Conservation (phyloP, 305 asterid species). For the Fraxinus xanthoxyloides region DNA sequence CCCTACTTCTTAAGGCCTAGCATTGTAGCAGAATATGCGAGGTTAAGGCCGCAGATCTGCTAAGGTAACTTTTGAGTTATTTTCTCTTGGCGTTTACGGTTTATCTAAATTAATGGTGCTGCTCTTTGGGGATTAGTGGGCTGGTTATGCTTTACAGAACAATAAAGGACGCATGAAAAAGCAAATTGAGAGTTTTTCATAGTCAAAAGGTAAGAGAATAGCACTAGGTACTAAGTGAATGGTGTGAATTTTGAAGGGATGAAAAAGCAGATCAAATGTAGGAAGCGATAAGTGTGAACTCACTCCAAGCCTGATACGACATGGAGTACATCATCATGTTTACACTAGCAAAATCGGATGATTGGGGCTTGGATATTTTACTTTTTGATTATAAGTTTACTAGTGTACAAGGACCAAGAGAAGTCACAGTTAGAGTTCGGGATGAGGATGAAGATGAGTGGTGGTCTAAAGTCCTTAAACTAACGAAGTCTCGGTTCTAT, state of each 20-base stretch:
- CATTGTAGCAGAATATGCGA: not conserved
- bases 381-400: not conserved
- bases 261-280: not conserved
- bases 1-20: not conserved
- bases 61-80: not conserved
- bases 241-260: not conserved
- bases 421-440: not conserved
- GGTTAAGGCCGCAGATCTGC: not conserved
- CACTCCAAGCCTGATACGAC: not conserved
- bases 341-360: not conserved
- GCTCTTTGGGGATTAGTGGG: not conserved
- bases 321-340: not conserved
- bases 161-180: not conserved
- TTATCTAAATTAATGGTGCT: not conserved
- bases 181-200: not conserved
- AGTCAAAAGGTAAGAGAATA: not conserved
- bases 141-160: slow-evolving; percentile 9
- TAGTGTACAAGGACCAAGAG: not conserved
- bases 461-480: not conserved
- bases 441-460: not conserved
- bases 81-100: not conserved
- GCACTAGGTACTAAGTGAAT: not conserved
- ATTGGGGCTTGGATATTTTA: not conserved
- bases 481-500: not conserved
- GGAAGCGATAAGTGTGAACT: not conserved